phyloP scores from a whole-genome alignment of 2,329 filamentous ascomycete genomes.

The Chaetomium sp. region DNA sequence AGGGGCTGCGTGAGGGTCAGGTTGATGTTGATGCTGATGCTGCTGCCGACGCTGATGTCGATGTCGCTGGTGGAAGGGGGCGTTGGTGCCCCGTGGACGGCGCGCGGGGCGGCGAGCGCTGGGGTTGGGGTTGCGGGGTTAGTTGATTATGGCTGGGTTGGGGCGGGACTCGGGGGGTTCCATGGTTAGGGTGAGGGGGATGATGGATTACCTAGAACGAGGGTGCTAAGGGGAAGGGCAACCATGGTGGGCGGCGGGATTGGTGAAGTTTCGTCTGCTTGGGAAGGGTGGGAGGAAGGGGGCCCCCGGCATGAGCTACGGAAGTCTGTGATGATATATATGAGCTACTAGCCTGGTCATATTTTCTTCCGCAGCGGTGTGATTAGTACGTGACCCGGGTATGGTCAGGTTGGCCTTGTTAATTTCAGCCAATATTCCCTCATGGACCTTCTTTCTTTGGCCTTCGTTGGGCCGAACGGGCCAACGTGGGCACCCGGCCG shows the following conservation, averaged over 20 bases:
- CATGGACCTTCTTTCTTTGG: background rate
- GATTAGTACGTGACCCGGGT: background rate
- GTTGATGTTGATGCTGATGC: background rate
- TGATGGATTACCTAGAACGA: background rate
- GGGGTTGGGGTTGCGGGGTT: background rate
- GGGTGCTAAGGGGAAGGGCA: background rate
- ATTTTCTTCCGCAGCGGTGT: background rate
- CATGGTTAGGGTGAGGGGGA: too few species aligned
- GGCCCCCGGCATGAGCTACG: background rate
- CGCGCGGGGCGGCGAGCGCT: background rate
- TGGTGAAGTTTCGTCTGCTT: background rate
- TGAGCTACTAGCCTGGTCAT: background rate
- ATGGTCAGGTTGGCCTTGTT: background rate
- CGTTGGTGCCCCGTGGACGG: background rate
- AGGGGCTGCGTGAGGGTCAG: background rate
- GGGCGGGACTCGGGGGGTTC: too few species aligned
- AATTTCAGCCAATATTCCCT: conserved; percentile 3
- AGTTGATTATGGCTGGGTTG: background rate
- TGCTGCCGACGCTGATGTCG: background rate
- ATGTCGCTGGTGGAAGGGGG: background rate
- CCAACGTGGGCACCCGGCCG: conserved; percentile 7
- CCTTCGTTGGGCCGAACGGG: background rate
- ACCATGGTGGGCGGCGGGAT: background rate
- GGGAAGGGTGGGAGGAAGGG: background rate
- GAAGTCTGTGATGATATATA: background rate